Conservation (phyloP, 129 eudicot genomes). For the Artemisia tridentata region DNA sequence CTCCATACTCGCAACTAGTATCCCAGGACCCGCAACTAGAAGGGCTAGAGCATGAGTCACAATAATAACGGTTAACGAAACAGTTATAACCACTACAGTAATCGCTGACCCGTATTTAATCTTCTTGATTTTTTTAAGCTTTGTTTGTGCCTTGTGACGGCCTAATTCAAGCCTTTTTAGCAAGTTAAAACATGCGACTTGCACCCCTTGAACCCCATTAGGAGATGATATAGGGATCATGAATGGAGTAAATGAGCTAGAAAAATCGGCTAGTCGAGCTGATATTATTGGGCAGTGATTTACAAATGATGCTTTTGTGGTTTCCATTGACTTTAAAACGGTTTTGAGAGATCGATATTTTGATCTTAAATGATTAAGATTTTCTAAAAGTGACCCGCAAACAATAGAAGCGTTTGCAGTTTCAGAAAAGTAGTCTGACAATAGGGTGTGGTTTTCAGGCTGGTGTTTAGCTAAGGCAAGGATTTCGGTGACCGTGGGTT, state of each 20-base stretch:
- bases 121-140: conserved; percentile 42
- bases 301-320: neutral
- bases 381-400: conserved; percentile 61
- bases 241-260: conserved; percentile 66
- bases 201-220: conserved; percentile 46
- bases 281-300: conserved; percentile 29
- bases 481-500: conserved; percentile 51
- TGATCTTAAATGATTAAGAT: conserved; percentile 49
- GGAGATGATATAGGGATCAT: conserved; percentile 43
- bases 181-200: conserved; percentile 47
- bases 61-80: conserved; percentile 48
- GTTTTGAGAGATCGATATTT: conserved; percentile 47
- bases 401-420: conserved; percentile 68
- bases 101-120: conserved; percentile 58
- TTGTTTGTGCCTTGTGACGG: conserved; percentile 62
- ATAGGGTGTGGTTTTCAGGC: conserved; percentile 43
- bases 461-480: conserved; percentile 35
- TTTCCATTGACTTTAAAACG: conserved; percentile 32
- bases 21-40: conserved; percentile 61
- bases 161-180: conserved; percentile 69
- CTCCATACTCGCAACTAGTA: conserved; percentile 50
- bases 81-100: conserved; percentile 57
- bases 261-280: conserved; percentile 47
- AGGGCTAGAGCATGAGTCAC: conserved; percentile 62
- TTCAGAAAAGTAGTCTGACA: conserved; percentile 50